Percentiles rank a stretch among this genome's conserved stretches.
Evolutionary conservation across 1,284 basidiomycete genomes (phyloP).

Genomic region (Boletellus deceptivus): DNA sequence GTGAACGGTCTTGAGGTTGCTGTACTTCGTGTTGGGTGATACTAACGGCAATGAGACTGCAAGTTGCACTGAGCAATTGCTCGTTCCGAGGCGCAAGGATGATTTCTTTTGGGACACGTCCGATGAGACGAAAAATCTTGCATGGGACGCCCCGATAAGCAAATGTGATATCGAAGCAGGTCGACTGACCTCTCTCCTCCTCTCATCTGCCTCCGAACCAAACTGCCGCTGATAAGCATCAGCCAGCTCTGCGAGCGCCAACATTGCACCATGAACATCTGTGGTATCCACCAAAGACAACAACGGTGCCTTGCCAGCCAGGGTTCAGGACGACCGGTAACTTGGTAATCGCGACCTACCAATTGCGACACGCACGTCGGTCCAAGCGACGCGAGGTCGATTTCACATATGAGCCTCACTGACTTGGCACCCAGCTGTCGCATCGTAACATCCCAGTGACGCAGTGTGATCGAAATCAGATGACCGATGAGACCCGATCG

Average conservation of each 20-base stretch:
- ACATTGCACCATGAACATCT: slow-evolving; percentile 82
- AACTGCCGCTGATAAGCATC: slow-evolving; percentile 42
- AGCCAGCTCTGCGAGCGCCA: slow-evolving; percentile 73
- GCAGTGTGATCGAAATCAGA: slow-evolving; percentile 69
- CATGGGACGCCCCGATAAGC: not conserved
- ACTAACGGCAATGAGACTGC: slow-evolving; percentile 66
- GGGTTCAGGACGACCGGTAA: slow-evolving; percentile 11
- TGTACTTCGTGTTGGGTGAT: slow-evolving; percentile 58
- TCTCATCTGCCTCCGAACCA: slow-evolving; percentile 30
- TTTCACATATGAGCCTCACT: slow-evolving; percentile 63
- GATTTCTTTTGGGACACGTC: slow-evolving; percentile 50
- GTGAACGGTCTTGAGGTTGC: slow-evolving; percentile 34
- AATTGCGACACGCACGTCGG: slow-evolving; percentile 48
- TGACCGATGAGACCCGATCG: slow-evolving; percentile 71
- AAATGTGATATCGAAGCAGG: not conserved
- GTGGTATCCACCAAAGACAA: slow-evolving; percentile 66
- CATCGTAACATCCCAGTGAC: slow-evolving; percentile 90
- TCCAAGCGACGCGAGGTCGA: slow-evolving; percentile 56
- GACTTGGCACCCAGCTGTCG: slow-evolving; percentile 80
- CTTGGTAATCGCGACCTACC: slow-evolving; percentile 38
- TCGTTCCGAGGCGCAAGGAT: slow-evolving; percentile 74
- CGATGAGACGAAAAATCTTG: slow-evolving; percentile 60
- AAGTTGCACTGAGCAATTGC: slow-evolving; percentile 72
- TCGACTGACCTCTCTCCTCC: slow-evolving; percentile 39
- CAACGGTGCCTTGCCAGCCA: slow-evolving; percentile 46